Evolutionary conservation across 2,329 filamentous ascomycete genomes (phyloP), one percentile per base, ranked within the genome.

Genomic region (Calonectria pseudoreteaudii): DNA sequence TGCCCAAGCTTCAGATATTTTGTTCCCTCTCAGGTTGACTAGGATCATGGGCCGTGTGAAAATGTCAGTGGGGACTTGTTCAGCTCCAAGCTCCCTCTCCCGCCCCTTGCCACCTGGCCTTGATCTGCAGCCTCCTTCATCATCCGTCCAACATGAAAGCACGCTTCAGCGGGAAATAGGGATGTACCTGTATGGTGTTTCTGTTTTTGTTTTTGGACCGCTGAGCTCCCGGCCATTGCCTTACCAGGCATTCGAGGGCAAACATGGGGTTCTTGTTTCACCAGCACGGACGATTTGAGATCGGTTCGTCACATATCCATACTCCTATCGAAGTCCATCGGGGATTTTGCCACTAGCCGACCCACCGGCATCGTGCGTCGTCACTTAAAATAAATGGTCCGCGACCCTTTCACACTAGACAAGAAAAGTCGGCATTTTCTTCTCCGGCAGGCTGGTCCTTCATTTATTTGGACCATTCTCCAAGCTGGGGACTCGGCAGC

Each of bases 21-120:
- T 66, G 58, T 9, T 31, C 31, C 56, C 53, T 31, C 69, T 72
- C 70, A 72, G 66, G 53, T 56, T 38, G 66, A n/a, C 66, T 38
- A 30, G 70, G 70, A 56, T 71, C 52, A 58, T 50, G 36, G 49
- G 20, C 44, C 52, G 56, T 38, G 49, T 68, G 56, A 41, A 64
- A 58, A 38, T 65, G 44, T 26, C 6, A 38, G 58, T 58, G 70
- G 66, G 23, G 65, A 28, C 56, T 36, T 14, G 49, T 56, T 72
- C 66, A 72, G 64, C 65, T 65, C 44, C 49, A 65, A 53, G 44
- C 52, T 58, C 68, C 50, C 60, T 66, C 70, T 50, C 66, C 66
- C 66, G 34, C 62, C 30, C 53, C 70, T 30, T 50, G 44, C 28
- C 50, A 26, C 31, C 47, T 62, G 52, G 30, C 52, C 38, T 58